A percentile compares a stretch with the other conserved stretches of the same genome.
Conservation (phyloP, 2,329 filamentous ascomycete species). For the Colletotrichum euphorbiae region DNA sequence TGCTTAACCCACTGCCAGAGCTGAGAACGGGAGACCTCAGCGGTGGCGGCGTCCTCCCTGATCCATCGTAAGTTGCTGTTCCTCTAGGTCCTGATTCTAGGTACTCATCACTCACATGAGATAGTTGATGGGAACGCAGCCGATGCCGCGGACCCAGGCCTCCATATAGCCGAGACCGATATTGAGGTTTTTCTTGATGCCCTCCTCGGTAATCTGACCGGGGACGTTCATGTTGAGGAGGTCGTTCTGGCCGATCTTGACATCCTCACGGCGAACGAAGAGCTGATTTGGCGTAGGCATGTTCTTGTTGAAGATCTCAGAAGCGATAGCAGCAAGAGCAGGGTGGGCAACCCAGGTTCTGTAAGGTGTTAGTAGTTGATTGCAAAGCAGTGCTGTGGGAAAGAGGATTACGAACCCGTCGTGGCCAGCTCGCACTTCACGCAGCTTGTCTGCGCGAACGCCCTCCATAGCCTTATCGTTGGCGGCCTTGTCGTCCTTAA, state of each 20-base stretch:
- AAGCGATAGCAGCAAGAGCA: slow-evolving; percentile 86
- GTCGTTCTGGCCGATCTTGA: slow-evolving; percentile 86
- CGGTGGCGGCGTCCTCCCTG: slow-evolving; percentile 93
- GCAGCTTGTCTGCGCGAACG: slow-evolving; percentile 94
- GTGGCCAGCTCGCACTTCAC: slow-evolving; percentile 94
- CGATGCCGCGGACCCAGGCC: slow-evolving; percentile 93
- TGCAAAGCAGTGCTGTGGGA: not conserved
- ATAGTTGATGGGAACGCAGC: slow-evolving; percentile 97
- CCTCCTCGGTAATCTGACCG: slow-evolving; percentile 89
- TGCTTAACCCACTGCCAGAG: slow-evolving; percentile 95
- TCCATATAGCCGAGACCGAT: slow-evolving; percentile 99
- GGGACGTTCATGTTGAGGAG: slow-evolving; percentile 98
- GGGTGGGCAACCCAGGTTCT: slow-evolving; percentile 97
- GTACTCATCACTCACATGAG: slow-evolving; percentile 75
- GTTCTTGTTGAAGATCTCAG: slow-evolving; percentile 95
- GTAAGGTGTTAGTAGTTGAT: slow-evolving; percentile 45
- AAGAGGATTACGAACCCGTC: slow-evolving; percentile 66
- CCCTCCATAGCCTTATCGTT: slow-evolving; percentile 96
- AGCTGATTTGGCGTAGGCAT: slow-evolving; percentile 99
- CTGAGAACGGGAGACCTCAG: slow-evolving; percentile 93
- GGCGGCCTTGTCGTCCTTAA: slow-evolving; percentile 91
- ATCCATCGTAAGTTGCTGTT: not conserved
- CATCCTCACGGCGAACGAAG: slow-evolving; percentile 86
- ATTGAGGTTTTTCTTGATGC: slow-evolving; percentile 97
- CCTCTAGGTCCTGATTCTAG: not conserved